A percentile compares a stretch with the other conserved stretches of the same genome.
Evolutionary conservation across 345 rosid species (phyloP).

Genomic region (Alliaria petiolata): DNA sequence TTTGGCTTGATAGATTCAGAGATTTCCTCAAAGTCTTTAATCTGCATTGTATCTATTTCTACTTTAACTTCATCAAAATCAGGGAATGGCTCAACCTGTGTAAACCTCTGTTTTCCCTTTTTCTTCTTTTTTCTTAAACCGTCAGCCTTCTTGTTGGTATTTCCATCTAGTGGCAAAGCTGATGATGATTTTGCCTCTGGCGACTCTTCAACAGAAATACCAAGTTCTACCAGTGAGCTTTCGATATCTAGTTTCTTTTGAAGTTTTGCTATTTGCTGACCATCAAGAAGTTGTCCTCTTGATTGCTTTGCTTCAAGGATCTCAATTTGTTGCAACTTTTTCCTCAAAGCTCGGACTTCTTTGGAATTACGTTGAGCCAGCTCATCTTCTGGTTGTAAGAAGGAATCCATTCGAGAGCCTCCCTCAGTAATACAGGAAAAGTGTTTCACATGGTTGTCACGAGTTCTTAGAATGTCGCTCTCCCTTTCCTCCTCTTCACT

Average conservation of each 20-base stretch:
- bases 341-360: constrained; percentile 75
- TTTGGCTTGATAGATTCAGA: constrained; percentile 37
- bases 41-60: constrained; percentile 34
- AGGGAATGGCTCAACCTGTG: constrained; percentile 42
- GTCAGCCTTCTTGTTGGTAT: constrained; percentile 51
- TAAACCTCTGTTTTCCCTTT: constrained; percentile 53
- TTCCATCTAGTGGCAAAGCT: constrained; percentile 43
- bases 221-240: constrained; percentile 70
- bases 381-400: constrained; percentile 57
- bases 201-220: constrained; percentile 46
- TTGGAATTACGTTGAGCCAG: constrained; percentile 43
- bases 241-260: constrained; percentile 61
- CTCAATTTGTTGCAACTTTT: constrained; percentile 95
- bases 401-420: constrained; percentile 48
- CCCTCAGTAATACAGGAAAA: constrained; percentile 20
- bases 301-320: constrained; percentile 78
- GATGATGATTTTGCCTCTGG: constrained; percentile 36
- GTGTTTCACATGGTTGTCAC: constrained; percentile 42
- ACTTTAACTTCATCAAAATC: constrained; percentile 34
- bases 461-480: constrained; percentile 56
- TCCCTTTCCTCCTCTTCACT: constrained; percentile 85
- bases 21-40: constrained; percentile 33
- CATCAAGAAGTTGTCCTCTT: constrained; percentile 73
- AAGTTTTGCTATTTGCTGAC: constrained; percentile 89
- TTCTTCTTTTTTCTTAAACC: constrained; percentile 57